These are phyloP conservation scores for Aphanomyces euteiches DNA, from an alignment of 352 stramenopile genomes.

Conservation along the genomic window DNA sequence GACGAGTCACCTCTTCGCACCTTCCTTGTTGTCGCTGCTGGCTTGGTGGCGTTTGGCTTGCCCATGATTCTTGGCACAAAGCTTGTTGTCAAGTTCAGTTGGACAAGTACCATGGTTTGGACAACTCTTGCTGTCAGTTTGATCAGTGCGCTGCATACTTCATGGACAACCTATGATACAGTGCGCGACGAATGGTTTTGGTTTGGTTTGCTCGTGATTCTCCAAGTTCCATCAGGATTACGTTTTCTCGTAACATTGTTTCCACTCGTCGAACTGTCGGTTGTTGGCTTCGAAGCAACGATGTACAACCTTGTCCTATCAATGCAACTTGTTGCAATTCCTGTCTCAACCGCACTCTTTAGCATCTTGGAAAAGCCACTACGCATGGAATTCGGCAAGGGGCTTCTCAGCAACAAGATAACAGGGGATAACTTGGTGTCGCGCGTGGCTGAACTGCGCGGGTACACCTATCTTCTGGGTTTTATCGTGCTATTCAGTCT, in stretches of 20 bases:
- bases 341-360: constrained; percentile 10
- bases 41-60: constrained; percentile 11
- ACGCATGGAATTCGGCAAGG: neutral
- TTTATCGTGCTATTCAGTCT: constrained; percentile 25
- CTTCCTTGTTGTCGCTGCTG: constrained; percentile 6
- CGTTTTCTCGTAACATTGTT: constrained; percentile 21
- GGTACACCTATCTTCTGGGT: neutral
- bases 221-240: constrained; percentile 23
- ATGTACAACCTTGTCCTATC: constrained; percentile 19
- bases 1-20: neutral
- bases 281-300: constrained; percentile 14
- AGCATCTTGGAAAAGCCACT: constrained; percentile 3
- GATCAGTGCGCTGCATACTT: constrained; percentile 1
- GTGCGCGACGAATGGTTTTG: constrained; percentile 7
- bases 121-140: constrained; percentile 9
- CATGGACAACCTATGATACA: constrained; percentile 16
- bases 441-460: neutral
- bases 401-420: neutral
- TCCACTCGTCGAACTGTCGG: constrained; percentile 17
- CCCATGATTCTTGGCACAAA: constrained; percentile 6
- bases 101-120: neutral
- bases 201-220: constrained; percentile 8
- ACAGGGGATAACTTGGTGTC: neutral
- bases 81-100: neutral
- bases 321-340: constrained; percentile 13